Conservation (phyloP, 371 early-diverging fungal genomes). For the Funneliformis caledonium region DNA sequence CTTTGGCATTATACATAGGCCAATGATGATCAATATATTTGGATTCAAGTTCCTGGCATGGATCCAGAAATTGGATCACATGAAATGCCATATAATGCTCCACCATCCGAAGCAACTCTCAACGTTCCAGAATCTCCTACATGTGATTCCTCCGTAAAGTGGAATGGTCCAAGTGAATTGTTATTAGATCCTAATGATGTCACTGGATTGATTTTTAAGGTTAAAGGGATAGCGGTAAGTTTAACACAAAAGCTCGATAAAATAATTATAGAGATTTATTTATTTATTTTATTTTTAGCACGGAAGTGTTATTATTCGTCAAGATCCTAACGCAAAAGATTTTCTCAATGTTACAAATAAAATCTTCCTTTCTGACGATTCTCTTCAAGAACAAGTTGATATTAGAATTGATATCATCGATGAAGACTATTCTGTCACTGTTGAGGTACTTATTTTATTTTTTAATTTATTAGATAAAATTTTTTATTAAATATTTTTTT, state of each 20-base stretch:
- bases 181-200: slow-evolving; percentile 22
- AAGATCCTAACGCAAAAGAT: slow-evolving; percentile 10
- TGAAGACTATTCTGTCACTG: slow-evolving; percentile 8
- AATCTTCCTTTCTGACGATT: slow-evolving; percentile 26
- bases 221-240: slow-evolving; percentile 37
- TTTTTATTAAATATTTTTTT: no score
- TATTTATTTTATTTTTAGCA: slow-evolving; percentile 20
- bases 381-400: slow-evolving; percentile 24
- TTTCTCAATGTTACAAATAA: slow-evolving; percentile 32
- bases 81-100: no score
- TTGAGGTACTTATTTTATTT: slow-evolving; percentile 25
- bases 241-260: background rate
- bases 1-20: background rate
- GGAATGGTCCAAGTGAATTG: slow-evolving; percentile 28
- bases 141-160: slow-evolving; percentile 9
- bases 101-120: background rate
- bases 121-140: background rate
- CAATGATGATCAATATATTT: background rate
- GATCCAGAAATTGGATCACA: background rate
- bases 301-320: slow-evolving; percentile 38
- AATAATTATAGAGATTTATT: background rate
- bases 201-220: slow-evolving; percentile 23
- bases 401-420: slow-evolving; percentile 17
- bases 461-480: background rate
- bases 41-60: background rate